These are phyloP conservation scores for Rostrohypoxylon terebratum DNA, from an alignment of 495 filamentous ascomycete species.

Conservation along the genomic window DNA sequence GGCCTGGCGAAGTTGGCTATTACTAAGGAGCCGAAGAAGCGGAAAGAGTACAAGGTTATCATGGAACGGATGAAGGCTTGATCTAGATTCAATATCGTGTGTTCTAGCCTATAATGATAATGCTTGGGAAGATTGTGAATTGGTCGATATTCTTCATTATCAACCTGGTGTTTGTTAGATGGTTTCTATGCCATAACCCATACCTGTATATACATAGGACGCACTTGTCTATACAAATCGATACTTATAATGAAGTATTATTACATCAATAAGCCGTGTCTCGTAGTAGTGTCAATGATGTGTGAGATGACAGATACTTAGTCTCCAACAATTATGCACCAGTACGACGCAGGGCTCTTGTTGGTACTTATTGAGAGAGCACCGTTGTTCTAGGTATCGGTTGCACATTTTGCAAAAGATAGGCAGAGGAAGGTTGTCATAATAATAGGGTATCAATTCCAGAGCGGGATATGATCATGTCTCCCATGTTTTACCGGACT, in stretches of 20 bases:
- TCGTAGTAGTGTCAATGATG: neutral
- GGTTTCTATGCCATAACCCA: neutral
- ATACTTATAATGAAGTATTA: neutral
- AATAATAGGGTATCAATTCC: constrained; percentile 46
- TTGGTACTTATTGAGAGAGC: neutral
- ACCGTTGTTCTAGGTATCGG: neutral
- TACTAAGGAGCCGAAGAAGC: constrained; percentile 72
- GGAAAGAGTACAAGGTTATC: constrained; percentile 89
- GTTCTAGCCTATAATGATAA: neutral
- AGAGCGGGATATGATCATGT: constrained; percentile 27
- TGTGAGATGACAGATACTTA: neutral
- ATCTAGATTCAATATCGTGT: neutral
- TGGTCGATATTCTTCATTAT: neutral
- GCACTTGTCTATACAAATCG: neutral
- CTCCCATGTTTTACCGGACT: constrained; percentile 29
- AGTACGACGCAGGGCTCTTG: neutral
- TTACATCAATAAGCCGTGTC: neutral
- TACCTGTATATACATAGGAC: neutral
- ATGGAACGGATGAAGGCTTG: constrained; percentile 73
- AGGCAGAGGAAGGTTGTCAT: neutral
- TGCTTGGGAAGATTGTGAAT: neutral
- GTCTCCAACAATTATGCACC: neutral
- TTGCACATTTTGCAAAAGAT: neutral
- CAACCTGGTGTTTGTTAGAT: neutral
- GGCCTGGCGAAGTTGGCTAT: constrained; percentile 67